Evolutionary conservation across 306 rosid genomes (phyloP).

Genomic region (Cyclanthera cordifolia): DNA sequence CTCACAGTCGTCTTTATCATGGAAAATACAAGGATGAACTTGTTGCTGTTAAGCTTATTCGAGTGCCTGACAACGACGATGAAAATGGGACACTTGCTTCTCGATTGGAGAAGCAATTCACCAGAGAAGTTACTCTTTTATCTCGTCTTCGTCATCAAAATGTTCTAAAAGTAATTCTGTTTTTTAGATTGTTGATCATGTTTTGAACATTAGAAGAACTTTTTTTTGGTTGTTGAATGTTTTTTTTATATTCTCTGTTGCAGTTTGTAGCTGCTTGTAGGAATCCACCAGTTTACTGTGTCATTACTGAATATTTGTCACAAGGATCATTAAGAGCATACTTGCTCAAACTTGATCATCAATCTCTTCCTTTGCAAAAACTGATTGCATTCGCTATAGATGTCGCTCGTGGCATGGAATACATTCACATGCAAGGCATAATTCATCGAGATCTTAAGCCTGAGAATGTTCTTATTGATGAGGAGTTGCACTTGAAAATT

Average conservation of each 20-base stretch:
- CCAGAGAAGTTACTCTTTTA: slow-evolving; percentile 64
- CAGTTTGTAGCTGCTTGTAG: slow-evolving; percentile 86
- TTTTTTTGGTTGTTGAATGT: slow-evolving; percentile 16
- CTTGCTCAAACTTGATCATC: slow-evolving; percentile 56
- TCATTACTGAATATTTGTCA: slow-evolving; percentile 64
- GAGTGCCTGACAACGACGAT: slow-evolving; percentile 69
- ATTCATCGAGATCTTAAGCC: slow-evolving; percentile 94
- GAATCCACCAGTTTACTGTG: slow-evolving; percentile 69
- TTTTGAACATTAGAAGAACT: background rate
- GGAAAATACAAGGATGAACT: slow-evolving; percentile 62
- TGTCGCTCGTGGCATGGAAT: slow-evolving; percentile 84
- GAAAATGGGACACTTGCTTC: slow-evolving; percentile 49
- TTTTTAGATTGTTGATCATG: background rate
- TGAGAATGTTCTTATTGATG: slow-evolving; percentile 62
- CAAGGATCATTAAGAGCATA: slow-evolving; percentile 88
- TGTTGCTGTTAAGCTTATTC: slow-evolving; percentile 79
- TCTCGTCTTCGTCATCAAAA: slow-evolving; percentile 68
- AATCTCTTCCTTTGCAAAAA: slow-evolving; percentile 40
- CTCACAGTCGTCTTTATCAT: slow-evolving; percentile 85
- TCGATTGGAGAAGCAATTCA: slow-evolving; percentile 65
- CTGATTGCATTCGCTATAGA: slow-evolving; percentile 58
- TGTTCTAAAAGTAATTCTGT: slow-evolving; percentile 55
- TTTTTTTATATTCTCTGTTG: slow-evolving; percentile 20
- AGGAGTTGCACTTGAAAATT: slow-evolving; percentile 52
- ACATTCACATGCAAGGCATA: slow-evolving; percentile 72